phyloP scores from a whole-genome alignment of 768 basidiomycete species.

The Podaxis carcinomalis region DNA sequence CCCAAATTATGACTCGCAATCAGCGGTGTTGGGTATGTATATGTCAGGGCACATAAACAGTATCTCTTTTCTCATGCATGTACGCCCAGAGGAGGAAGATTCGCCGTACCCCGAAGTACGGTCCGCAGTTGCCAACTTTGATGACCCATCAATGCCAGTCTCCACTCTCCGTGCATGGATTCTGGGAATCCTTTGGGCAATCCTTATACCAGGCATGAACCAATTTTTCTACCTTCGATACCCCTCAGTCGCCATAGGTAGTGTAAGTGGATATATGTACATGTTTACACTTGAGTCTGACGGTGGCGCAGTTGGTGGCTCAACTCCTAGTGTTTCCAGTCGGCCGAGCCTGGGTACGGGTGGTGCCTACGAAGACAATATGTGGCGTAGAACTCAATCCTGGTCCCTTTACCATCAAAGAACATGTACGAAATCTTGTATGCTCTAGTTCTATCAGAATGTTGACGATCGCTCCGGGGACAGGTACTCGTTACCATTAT shows the following conservation, averaged over 20 bases:
- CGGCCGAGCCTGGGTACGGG: conserved; percentile 61
- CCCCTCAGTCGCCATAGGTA: conserved; percentile 58
- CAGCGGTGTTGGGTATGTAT: conserved; percentile 11
- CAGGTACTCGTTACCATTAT: conserved; percentile 68
- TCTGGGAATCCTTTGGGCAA: conserved; percentile 50
- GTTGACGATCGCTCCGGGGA: conserved; percentile 7
- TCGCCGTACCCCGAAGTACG: conserved; percentile 85
- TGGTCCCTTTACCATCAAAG: conserved; percentile 76
- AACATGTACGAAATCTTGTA: conserved; percentile 30
- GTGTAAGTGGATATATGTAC: conserved; percentile 25
- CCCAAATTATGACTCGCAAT: conserved; percentile 15
- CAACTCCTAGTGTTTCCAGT: conserved; percentile 68
- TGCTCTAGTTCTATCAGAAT: conserved; percentile 1
- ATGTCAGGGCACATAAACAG: background rate
- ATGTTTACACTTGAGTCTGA: conserved; percentile 15
- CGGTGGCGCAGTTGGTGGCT: conserved; percentile 47
- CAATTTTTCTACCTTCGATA: conserved; percentile 77
- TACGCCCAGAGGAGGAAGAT: conserved; percentile 47
- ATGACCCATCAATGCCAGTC: conserved; percentile 62
- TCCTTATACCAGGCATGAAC: conserved; percentile 69
- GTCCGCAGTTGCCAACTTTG: conserved; percentile 69
- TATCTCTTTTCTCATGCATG: conserved; percentile 5
- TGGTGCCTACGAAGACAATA: conserved; percentile 47
- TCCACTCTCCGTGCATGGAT: conserved; percentile 58
- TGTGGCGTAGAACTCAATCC: conserved; percentile 66